Base-by-base conservation (phyloP, 2,329 filamentous ascomycete genomes). In the Diplodia corticola region DNA sequence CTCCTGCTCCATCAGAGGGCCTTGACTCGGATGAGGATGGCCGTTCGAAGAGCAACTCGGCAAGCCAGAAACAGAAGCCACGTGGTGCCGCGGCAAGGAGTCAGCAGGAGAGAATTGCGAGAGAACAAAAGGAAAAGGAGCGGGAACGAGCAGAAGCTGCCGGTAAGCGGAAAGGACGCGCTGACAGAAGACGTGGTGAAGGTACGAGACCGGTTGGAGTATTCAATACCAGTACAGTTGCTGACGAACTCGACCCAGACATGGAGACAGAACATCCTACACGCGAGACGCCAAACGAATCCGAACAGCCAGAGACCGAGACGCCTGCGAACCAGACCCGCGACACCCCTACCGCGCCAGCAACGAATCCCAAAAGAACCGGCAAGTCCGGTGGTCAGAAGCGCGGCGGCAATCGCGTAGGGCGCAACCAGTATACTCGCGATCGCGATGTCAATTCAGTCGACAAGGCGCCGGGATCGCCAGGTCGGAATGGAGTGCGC, bases 171-270 rank as follows among this genome's bases (percentile, higher is more conserved):
- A 95, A 94, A 82, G 91, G 90, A 60, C 87, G 92, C 65, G 89
- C 91, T 49, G 93, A 95, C 70, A 86, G 92, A 69, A 87, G 93
- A 71, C 89, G 92, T 76, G 89, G 85, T 70, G 93, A 97, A 74
- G 92, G 92, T 93, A 63, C 40, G 60, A 40, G 46, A 33, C 7
- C 30, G 9, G 22, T 20, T n/a, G 17, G 35, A 15, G 15, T n/a
- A n/a, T n/a, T 20, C 5, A 22, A 17, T 33, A 40, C 22, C 20
- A 13, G 17, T 10, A 12, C n/a, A 26, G 15, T 63, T 28, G 35
- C 60, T 54, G 75, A 78, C 13, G 71, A 70, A 22, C 69, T 72
- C 20, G 65, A 68, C 13, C 63, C 70, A 59, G 71, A 74, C 17
- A 64, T 66, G 9, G 75, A 76, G 66, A 71, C 74, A n/a, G 68